Base-by-base conservation (phyloP, 2,329 filamentous ascomycete genomes). In the Anthostomella pinea region DNA sequence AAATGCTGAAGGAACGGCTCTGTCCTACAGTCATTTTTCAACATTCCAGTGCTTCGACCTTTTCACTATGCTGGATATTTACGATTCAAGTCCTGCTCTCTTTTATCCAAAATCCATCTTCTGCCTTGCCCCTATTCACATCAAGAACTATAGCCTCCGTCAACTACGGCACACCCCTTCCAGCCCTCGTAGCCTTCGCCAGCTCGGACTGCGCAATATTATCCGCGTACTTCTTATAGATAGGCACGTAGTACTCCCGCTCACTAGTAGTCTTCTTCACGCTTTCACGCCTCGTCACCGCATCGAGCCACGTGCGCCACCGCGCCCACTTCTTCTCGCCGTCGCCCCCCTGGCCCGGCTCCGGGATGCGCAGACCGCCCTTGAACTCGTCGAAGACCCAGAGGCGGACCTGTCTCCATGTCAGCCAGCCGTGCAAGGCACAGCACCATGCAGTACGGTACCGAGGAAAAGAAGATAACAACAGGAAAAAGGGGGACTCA, bases 351-450 rank as follows among this genome's bases (percentile, higher is more conserved):
- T 69, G 30, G 0, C 72, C 72, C 21, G 67, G 55, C 10, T 56
- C 64, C 2, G 72, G 72, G 25, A 79, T 65, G 0, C 69, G 67
- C n/a, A 70, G 43, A 0, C 73, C 74, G 2, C 68, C 70, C 38
- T 80, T 79, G 49, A 73, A 79, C 41, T 76, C 67, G 43, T 81
- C 75, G 48, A 79, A 77, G 3, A 77, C 61, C 73, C 75, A 81
- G 5, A 77, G 51, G 15, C 75, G 63, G 30, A 31, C 14, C 30
- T 39, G 15, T n/a, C 8, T n/a, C 8, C 17, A n/a, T 7, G 6
- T 32, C 15, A 19, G 7, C 10, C 11, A 17, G 20, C 19, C 5
- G 17, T 5, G 3, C 8, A 19, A 3, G 8, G 17, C 16, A 20
- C 8, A 22, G 29, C 16, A 31, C 29, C 10, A 15, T 5, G 6